Evolutionary conservation across 1,139 yeast species (phyloP), one percentile per base, ranked within the genome.

Genomic region (Hansenula lynferdii): DNA sequence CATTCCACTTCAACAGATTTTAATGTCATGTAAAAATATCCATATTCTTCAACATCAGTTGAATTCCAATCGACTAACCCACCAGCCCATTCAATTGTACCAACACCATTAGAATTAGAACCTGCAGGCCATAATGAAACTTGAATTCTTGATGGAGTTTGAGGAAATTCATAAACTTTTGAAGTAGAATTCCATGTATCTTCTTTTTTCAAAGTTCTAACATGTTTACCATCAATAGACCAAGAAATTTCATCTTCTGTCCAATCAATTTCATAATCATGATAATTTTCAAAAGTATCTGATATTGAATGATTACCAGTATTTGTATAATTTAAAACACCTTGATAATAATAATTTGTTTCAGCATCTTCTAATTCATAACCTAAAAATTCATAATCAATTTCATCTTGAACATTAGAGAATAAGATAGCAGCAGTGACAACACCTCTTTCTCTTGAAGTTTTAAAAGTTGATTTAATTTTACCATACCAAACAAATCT

Each of bases 61-160:
- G 92, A 73, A 59, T 81, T 64, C 97, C 97, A 90, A 65, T 87
- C 75, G 42, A 89, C 77, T 7, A 54, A 65, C 56, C 97, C 97
- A 58, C 97, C 97, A 27, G 97, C 95, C 97, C 97, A 90, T 49
- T 75, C 83, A 48, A 81, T 71, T 16, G 97, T 90, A 58, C 97
- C 97, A 32, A 67, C 62, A 28, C 78, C 80, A 57, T 75, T 77
- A 35, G 70, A 53, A 21, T 76, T 64, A 43, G 71, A 73, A 43
- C 97, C 97, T 60, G 85, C 97, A 5, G 97, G 96, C 97, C 97
- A 90, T 45, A 90, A 62, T 6, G 96, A 87, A 40, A 86, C 64
- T 64, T 90, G 95, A 42, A 90, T 64, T 56, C 95, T 76, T 36
- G 92, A 70, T 2, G 97, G 97, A 5, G 97, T 87, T 64, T 86